Percentiles rank a stretch among this genome's conserved stretches.
Conservation (phyloP, 805 yeast genomes). For the Candida coleopterorum region DNA sequence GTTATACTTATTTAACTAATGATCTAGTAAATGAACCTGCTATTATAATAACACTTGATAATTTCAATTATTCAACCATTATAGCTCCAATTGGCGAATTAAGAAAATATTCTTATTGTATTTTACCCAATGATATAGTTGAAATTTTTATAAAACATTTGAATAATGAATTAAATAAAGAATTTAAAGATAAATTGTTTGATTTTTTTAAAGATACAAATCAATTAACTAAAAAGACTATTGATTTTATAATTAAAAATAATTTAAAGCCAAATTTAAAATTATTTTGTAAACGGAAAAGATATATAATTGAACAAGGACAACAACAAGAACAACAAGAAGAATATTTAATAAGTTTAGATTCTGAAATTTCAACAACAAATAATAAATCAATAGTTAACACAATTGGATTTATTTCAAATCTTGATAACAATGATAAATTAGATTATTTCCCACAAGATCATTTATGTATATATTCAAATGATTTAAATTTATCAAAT, state of each 20-base stretch:
- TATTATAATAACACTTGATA: conserved; percentile 24
- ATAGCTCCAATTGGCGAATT: conserved; percentile 38
- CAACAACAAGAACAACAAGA: conserved; percentile 8
- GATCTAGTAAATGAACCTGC: conserved; percentile 23
- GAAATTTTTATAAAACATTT: conserved; percentile 20
- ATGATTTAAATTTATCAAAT: conserved; percentile 34
- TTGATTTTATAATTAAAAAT: conserved; percentile 25
- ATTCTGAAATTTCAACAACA: conserved; percentile 31
- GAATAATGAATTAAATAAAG: conserved; percentile 12
- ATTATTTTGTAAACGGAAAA: conserved; percentile 22
- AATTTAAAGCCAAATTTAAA: conserved; percentile 26
- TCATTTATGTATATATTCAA: conserved; percentile 27
- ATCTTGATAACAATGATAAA: not conserved
- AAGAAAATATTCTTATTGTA: conserved; percentile 35
- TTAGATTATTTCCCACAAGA: conserved; percentile 30
- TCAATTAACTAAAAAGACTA: conserved; percentile 23
- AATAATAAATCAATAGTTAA: conserved; percentile 12
- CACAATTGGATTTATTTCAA: conserved; percentile 3
- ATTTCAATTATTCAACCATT: conserved; percentile 23
- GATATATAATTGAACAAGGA: conserved; percentile 25
- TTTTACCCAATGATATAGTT: conserved; percentile 27
- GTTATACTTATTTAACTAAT: conserved; percentile 22
- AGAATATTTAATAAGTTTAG: conserved; percentile 27
- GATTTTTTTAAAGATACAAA: conserved; percentile 15
- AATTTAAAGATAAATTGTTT: conserved; percentile 11